A percentile compares a stretch with the other conserved stretches of the same genome.
phyloP scores from a whole-genome alignment of 495 filamentous ascomycete genomes.

The Penicillium canariense region DNA sequence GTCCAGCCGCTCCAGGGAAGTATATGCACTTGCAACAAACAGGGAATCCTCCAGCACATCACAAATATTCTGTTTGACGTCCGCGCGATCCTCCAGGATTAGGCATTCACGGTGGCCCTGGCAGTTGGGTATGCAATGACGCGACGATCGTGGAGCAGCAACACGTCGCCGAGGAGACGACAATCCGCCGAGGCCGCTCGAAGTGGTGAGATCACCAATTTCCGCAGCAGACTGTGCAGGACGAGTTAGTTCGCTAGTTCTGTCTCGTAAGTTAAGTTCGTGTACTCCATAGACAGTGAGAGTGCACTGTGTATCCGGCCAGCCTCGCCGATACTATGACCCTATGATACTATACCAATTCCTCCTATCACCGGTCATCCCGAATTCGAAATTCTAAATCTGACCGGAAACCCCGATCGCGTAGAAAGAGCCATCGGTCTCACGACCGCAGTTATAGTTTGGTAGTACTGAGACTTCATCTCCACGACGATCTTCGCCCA shows the following conservation, averaged over 20 bases:
- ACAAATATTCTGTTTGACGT: not conserved
- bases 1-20: no score
- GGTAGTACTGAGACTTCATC: not conserved
- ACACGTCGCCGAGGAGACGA: conserved; percentile 27
- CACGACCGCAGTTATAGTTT: not conserved
- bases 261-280: no score
- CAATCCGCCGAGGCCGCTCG: conserved; percentile 6
- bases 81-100: conserved; percentile 1
- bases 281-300: no score
- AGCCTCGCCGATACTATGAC: not conserved
- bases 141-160: conserved; percentile 18
- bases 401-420: not conserved
- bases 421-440: not conserved
- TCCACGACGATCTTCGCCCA: conserved; percentile 4
- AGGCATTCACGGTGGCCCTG: conserved; percentile 10
- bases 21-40: not conserved
- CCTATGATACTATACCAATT: not conserved
- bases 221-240: no score
- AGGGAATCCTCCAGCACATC: not conserved
- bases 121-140: conserved; percentile 31
- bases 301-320: no score
- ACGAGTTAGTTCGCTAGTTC: no score
- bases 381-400: no score
- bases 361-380: no score
- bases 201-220: conserved; percentile 17